Conservation (phyloP, 306 rosid species). For the Ceratonia siliqua region DNA sequence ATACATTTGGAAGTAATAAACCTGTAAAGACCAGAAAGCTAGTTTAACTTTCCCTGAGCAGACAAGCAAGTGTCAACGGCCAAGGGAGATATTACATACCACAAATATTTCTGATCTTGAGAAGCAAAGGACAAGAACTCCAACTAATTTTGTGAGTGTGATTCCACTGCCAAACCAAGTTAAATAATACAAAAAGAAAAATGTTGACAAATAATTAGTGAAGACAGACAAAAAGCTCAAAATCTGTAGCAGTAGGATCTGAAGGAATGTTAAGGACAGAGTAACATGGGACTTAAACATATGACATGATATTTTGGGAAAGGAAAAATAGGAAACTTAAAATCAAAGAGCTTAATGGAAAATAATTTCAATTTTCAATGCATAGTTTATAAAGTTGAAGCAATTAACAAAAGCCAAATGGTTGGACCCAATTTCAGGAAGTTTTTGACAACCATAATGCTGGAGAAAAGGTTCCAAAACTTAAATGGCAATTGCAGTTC, state of each 20-base stretch:
- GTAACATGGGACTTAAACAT: neutral
- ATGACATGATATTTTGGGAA: neutral
- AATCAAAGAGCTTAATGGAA: neutral
- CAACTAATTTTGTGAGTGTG: constrained; percentile 91
- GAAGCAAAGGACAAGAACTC: constrained; percentile 88
- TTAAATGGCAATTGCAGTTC: neutral
- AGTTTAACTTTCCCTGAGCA: constrained; percentile 21
- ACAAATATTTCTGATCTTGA: constrained; percentile 93
- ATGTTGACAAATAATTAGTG: constrained; percentile 26
- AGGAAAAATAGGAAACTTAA: neutral
- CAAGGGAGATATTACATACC: constrained; percentile 53
- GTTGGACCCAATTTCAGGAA: neutral
- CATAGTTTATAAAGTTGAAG: neutral
- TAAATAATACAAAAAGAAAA: constrained; percentile 33
- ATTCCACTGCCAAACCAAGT: constrained; percentile 71
- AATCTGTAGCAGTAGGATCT: neutral
- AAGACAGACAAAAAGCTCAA: neutral
- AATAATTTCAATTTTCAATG: neutral
- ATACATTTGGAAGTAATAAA: constrained; percentile 96
- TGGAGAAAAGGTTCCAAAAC: neutral
- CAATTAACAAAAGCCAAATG: neutral
- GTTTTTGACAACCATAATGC: neutral
- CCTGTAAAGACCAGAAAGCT: constrained; percentile 57
- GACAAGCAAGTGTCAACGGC: constrained; percentile 19
- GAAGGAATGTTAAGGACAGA: neutral